These are phyloP conservation scores for Yarrowia sp. DNA, from an alignment of 805 yeast species.

Conservation along the genomic window DNA sequence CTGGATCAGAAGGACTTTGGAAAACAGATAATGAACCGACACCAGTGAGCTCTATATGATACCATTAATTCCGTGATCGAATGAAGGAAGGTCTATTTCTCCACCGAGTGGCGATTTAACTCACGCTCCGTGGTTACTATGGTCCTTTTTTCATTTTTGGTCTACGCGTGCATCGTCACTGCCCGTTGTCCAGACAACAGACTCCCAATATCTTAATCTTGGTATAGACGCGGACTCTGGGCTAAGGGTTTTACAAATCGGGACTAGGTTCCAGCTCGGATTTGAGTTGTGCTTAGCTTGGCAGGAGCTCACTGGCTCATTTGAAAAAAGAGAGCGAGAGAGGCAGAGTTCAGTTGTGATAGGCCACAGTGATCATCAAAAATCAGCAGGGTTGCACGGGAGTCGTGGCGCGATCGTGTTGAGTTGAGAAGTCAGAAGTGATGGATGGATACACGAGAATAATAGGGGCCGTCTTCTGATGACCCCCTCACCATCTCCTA, in stretches of 20 bases:
- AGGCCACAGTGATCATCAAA: not conserved
- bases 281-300: constrained; percentile 8
- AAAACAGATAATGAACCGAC: not conserved
- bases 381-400: constrained; percentile 10
- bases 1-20: not conserved
- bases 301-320: constrained; percentile 11
- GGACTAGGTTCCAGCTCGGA: not conserved
- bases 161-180: not conserved
- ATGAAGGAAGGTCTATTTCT: not conserved
- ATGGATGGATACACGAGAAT: not conserved
- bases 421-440: not conserved
- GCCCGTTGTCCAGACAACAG: constrained; percentile 12
- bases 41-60: not conserved
- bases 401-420: not conserved
- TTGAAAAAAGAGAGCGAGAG: not conserved
- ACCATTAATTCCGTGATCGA: not conserved
- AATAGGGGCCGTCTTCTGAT: not conserved
- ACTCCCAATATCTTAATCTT: not conserved
- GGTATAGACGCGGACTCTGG: not conserved
- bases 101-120: constrained; percentile 13
- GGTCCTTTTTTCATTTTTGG: not conserved
- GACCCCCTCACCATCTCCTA: not conserved
- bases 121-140: not conserved
- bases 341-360: not conserved
- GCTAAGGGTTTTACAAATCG: not conserved